Percentiles rank a stretch among this genome's conserved stretches.
These are phyloP conservation scores for Solanum bulbocastanum DNA, from an alignment of 257 asterid species.

Conservation along the genomic window DNA sequence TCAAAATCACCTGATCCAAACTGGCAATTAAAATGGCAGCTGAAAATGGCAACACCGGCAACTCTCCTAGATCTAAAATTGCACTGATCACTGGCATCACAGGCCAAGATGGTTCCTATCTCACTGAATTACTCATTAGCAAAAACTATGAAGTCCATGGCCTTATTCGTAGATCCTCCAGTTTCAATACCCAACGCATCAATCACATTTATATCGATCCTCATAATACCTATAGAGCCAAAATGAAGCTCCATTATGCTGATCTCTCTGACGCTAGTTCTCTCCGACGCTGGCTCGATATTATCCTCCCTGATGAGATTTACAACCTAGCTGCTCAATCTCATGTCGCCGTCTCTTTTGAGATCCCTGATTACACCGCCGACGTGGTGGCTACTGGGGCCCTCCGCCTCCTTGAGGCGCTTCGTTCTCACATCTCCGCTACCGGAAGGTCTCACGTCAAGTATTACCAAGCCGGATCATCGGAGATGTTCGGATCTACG, in stretches of 20 bases:
- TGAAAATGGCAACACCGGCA: slow-evolving; percentile 18
- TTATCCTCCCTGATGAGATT: slow-evolving; percentile 83
- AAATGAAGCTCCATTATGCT: slow-evolving; percentile 94
- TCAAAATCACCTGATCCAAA: neutral
- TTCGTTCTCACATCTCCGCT: slow-evolving; percentile 76
- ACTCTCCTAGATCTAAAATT: slow-evolving; percentile 36
- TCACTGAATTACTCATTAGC: slow-evolving; percentile 69
- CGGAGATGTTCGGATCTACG: slow-evolving; percentile 98
- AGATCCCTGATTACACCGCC: slow-evolving; percentile 97
- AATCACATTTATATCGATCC: slow-evolving; percentile 97
- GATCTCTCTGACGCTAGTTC: slow-evolving; percentile 97
- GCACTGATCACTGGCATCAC: slow-evolving; percentile 98
- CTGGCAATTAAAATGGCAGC: slow-evolving; percentile 11
- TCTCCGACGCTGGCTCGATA: slow-evolving; percentile 98
- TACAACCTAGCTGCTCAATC: slow-evolving; percentile 98
- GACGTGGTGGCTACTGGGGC: slow-evolving; percentile 99
- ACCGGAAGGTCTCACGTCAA: slow-evolving; percentile 66
- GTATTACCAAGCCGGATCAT: slow-evolving; percentile 95
- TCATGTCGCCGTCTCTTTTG: slow-evolving; percentile 96
- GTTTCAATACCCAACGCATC: slow-evolving; percentile 94
- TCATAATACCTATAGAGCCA: slow-evolving; percentile 76
- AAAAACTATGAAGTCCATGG: slow-evolving; percentile 95
- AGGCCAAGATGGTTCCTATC: slow-evolving; percentile 96
- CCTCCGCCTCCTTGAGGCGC: slow-evolving; percentile 88
- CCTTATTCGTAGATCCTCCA: slow-evolving; percentile 89